Evolutionary conservation across 179 eudicot species (phyloP).

Genomic region (Gypsophila paniculata): DNA sequence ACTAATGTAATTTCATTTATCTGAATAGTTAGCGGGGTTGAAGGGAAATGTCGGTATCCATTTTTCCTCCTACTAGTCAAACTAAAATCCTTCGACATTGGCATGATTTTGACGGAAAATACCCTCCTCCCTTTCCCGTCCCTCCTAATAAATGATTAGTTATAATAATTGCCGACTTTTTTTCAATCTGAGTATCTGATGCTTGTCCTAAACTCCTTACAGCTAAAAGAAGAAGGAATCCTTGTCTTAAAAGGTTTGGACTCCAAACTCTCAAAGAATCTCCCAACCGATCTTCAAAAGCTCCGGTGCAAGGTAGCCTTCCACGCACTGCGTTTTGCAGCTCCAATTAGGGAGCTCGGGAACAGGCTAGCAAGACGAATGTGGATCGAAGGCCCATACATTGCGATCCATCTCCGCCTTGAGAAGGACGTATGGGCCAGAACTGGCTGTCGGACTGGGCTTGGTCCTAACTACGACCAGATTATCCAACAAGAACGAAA

Average conservation of each 20-base stretch:
- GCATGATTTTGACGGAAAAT: too few relatives aligned
- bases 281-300: slow-evolving; percentile 72
- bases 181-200: background rate
- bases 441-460: slow-evolving; percentile 70
- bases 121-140: too few relatives aligned
- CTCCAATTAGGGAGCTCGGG: slow-evolving; percentile 59
- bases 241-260: slow-evolving; percentile 67
- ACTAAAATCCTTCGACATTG: too few relatives aligned
- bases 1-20: too few relatives aligned
- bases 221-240: slow-evolving; percentile 65
- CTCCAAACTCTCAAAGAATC: slow-evolving; percentile 71
- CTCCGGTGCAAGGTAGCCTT: slow-evolving; percentile 81
- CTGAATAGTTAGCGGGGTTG: too few relatives aligned
- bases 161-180: too few relatives aligned
- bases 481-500: slow-evolving; percentile 42
- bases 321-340: slow-evolving; percentile 64
- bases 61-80: too few relatives aligned
- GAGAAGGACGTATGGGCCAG: slow-evolving; percentile 82
- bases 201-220: slow-evolving; percentile 8
- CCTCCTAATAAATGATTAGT: too few relatives aligned
- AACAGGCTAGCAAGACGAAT: slow-evolving; percentile 62
- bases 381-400: slow-evolving; percentile 87
- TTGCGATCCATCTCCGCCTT: slow-evolving; percentile 64
- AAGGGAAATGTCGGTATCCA: too few relatives aligned
- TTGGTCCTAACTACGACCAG: slow-evolving; percentile 49